Evolutionary conservation across 108 stramenopile species (phyloP).

Genomic region (Poteriospumella lacustris): DNA sequence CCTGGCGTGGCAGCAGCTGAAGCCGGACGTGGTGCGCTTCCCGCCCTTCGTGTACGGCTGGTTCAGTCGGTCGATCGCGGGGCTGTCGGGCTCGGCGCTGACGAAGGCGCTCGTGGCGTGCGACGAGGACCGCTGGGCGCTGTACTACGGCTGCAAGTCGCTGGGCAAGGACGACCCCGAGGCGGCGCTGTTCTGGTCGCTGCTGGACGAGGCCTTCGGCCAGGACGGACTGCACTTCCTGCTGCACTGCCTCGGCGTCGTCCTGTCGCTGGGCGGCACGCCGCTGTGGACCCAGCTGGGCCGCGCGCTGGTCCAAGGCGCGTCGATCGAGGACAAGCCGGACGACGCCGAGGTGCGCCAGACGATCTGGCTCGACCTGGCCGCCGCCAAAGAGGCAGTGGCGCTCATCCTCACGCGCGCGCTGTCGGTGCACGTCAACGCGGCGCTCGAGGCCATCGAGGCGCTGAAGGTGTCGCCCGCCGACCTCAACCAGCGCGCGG

Average conservation of each 20-base stretch:
- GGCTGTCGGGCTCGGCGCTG: background rate
- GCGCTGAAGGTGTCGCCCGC: background rate
- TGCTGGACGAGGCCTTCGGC: conserved; percentile 56
- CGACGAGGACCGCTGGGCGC: conserved; percentile 64
- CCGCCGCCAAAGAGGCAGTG: background rate
- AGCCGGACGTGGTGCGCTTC: conserved; percentile 46
- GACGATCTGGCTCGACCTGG: background rate
- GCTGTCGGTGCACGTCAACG: background rate
- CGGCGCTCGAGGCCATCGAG: conserved; percentile 18
- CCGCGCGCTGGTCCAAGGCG: background rate
- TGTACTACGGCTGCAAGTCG: conserved; percentile 62
- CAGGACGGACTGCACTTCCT: conserved; percentile 52
- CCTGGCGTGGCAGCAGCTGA: conserved; percentile 32
- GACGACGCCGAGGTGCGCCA: background rate
- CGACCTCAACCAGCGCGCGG: background rate
- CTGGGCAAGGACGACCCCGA: conserved; percentile 35
- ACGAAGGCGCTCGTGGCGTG: conserved; percentile 18
- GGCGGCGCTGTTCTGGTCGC: conserved; percentile 44
- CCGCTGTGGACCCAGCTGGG: background rate
- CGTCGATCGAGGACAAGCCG: background rate
- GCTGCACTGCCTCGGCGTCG: conserved; percentile 39
- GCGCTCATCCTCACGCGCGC: background rate
- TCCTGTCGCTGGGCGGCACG: background rate
- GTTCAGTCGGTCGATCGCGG: conserved; percentile 45
- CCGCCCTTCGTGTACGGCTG: conserved; percentile 64